Conservation (phyloP, 768 basidiomycete species). For the Podaxis sp. region DNA sequence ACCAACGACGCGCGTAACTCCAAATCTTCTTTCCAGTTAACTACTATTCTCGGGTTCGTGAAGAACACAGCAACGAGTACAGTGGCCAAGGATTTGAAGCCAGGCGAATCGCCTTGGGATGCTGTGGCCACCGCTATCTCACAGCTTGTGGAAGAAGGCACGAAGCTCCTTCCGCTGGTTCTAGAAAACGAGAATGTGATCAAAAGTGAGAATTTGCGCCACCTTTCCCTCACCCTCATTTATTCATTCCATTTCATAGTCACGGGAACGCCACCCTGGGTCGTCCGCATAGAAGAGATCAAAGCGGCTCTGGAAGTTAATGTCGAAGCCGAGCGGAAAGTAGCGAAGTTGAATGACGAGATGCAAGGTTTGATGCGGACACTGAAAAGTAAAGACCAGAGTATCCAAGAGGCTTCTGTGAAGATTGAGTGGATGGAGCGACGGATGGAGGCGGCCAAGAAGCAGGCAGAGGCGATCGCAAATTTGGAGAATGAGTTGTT, state of each 20-base stretch:
- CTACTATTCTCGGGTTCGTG: slow-evolving; percentile 67
- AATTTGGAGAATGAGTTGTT: slow-evolving; percentile 80
- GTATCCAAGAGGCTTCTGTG: slow-evolving; percentile 82
- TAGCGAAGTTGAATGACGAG: slow-evolving; percentile 84
- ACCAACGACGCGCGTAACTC: slow-evolving; percentile 76
- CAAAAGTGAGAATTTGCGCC: slow-evolving; percentile 56
- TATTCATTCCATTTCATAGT: slow-evolving; percentile 39
- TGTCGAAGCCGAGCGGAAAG: slow-evolving; percentile 89
- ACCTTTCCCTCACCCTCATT: slow-evolving; percentile 3
- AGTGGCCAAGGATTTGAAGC: slow-evolving; percentile 65
- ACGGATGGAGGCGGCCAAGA: slow-evolving; percentile 87
- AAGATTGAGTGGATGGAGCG: slow-evolving; percentile 97
- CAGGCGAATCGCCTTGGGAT: slow-evolving; percentile 74
- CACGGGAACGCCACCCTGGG: slow-evolving; percentile 81
- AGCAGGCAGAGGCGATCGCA: slow-evolving; percentile 79
- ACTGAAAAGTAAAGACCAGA: slow-evolving; percentile 87
- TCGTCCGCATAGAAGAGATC: slow-evolving; percentile 77
- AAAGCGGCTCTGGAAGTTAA: slow-evolving; percentile 83
- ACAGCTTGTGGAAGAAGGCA: slow-evolving; percentile 70
- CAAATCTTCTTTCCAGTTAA: slow-evolving; percentile 77
- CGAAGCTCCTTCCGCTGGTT: slow-evolving; percentile 65
- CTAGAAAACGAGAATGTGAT: slow-evolving; percentile 76
- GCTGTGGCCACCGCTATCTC: slow-evolving; percentile 68
- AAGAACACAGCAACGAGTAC: slow-evolving; percentile 72
- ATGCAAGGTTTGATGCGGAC: slow-evolving; percentile 84